Base-by-base conservation (phyloP, 306 rosid species). In the Cyclanthera cordifolia region DNA sequence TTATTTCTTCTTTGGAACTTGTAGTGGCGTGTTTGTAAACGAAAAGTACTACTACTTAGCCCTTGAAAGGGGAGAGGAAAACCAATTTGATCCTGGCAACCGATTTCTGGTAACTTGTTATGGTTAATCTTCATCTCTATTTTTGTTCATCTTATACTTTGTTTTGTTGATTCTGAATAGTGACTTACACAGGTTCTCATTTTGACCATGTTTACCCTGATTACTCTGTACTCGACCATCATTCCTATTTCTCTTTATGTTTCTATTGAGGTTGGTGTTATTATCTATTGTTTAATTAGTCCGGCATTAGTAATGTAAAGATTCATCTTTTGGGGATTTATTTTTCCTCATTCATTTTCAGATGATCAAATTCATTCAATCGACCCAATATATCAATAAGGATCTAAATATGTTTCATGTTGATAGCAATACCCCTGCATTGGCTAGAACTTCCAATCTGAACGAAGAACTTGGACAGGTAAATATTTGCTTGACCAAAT, bases 381-480 rank as follows among this genome's bases (percentile, higher is more conserved):
- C 87, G 21, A 81, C 99, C 63, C 99, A 93, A 80, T 93, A 82
- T 75, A 93, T 93, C 82, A 90, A 93, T 77, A 93, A 88, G 81
- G 99, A 93, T 79, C 79, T 90, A 74, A 76, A 74, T 56, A 93
- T 93, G 99, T 93, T 83, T 81, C 99, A 93, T 69, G 79, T 8
- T 25, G 99, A 93, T 67, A 86, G 86, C 74, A 88, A 93, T 64
- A 93, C 99, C 69, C 96, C 99, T 39, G 99, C 96, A 48, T 77
- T 87, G 87, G 99, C 99, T 71, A 85, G 99, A 80, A 93, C 99
- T 55, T 93, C 99, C 50, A 93, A 93, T 83, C 77, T 93, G 87
- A 93, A 93, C 77, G 98, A 93, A 81, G 98, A 93, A 85, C 91
- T 93, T 61, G 98, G 98, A 49, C 98, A 93, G 96, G 96, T 89